These are phyloP conservation scores for Didymella glomerata DNA, from an alignment of 2,329 filamentous ascomycete genomes.

Conservation along the genomic window DNA sequence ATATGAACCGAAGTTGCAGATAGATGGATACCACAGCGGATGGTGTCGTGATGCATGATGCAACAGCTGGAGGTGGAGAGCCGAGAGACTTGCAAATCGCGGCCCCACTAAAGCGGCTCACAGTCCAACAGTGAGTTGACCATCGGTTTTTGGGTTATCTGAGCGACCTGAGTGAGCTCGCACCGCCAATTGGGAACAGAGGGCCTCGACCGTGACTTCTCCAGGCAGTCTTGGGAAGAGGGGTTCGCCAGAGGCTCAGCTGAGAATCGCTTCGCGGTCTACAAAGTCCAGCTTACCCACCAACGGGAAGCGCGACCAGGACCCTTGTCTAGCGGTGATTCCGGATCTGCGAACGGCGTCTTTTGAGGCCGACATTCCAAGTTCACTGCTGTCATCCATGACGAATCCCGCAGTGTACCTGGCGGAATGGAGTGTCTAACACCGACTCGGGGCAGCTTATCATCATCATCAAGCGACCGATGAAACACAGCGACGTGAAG, in stretches of 20 bases:
- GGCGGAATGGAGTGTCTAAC: background rate
- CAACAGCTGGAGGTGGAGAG: conserved; percentile 15
- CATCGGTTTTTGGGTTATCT: background rate
- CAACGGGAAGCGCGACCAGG: conserved; percentile 1
- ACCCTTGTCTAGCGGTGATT: conserved; percentile 21
- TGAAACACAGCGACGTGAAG: conserved; percentile 14
- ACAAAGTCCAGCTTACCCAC: conserved; percentile 8
- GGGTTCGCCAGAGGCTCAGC: conserved; percentile 15
- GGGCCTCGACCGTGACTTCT: conserved; percentile 1
- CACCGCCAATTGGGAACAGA: background rate
- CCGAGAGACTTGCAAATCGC: conserved; percentile 15
- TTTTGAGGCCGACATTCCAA: conserved; percentile 8
- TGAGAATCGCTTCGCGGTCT: conserved; percentile 9
- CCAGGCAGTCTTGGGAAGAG: conserved; percentile 1
- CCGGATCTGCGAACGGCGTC: conserved; percentile 15
- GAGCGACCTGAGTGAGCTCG: background rate
- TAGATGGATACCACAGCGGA: background rate
- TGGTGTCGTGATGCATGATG: conserved; percentile 19
- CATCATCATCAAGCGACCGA: conserved; percentile 10
- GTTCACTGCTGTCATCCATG: conserved; percentile 13
- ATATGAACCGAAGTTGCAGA: conserved; percentile 15
- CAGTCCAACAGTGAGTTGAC: conserved; percentile 2
- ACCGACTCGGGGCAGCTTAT: background rate
- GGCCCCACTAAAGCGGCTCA: conserved; percentile 17
- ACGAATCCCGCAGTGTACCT: conserved; percentile 8